phyloP scores from a whole-genome alignment of 768 basidiomycete genomes.

The Hypholoma sublateritium region DNA sequence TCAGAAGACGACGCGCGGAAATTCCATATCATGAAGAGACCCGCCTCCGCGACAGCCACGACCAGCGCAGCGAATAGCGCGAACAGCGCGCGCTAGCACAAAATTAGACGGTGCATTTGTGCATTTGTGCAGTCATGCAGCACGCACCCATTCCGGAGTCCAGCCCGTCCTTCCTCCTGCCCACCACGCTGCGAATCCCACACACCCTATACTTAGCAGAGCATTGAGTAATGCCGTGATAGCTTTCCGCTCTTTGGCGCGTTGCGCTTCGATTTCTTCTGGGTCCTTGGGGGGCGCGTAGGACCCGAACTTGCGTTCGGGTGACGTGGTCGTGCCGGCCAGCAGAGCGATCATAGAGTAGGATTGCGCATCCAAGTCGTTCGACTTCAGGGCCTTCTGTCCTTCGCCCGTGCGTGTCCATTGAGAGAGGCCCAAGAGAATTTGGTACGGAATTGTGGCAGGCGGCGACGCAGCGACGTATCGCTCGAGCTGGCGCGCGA shows the following conservation, averaged over 20 bases:
- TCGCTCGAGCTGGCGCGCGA: constrained; percentile 39
- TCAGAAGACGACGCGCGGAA: constrained; percentile 37
- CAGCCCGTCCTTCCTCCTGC: constrained; percentile 63
- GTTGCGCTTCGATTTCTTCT: constrained; percentile 45
- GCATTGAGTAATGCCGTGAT: constrained; percentile 73
- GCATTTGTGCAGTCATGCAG: constrained; percentile 2
- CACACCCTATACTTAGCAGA: constrained; percentile 64
- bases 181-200: constrained; percentile 73
- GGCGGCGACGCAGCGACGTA: constrained; percentile 37
- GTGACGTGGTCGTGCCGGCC: constrained; percentile 78
- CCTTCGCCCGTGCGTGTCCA: constrained; percentile 67
- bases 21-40: constrained; percentile 75
- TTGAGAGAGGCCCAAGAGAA: constrained; percentile 58
- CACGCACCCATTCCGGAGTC: constrained; percentile 75
- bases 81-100: constrained; percentile 55
- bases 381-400: constrained; percentile 31
- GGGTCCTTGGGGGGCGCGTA: constrained; percentile 46
- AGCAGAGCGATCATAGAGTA: constrained; percentile 76
- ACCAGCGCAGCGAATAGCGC: constrained; percentile 58
- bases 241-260: constrained; percentile 56
- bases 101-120: constrained; percentile 3
- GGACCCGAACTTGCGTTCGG: constrained; percentile 65
- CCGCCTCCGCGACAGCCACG: constrained; percentile 70
- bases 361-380: constrained; percentile 46
- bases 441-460: constrained; percentile 58